These are phyloP conservation scores for Emergomyces pasteurianus DNA, from an alignment of 2,329 filamentous ascomycete species.

Conservation along the genomic window DNA sequence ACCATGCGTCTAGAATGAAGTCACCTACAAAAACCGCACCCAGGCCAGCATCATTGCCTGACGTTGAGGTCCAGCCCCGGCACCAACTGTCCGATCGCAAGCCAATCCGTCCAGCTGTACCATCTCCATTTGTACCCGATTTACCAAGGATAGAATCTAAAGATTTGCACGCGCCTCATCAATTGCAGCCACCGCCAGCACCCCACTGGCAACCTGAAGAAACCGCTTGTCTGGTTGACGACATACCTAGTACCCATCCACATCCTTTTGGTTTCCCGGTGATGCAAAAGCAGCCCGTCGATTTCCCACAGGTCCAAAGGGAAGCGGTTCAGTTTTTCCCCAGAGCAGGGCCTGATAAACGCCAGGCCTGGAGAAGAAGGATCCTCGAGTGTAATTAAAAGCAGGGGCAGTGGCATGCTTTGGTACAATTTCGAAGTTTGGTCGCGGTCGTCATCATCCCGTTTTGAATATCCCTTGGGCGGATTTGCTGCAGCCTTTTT, in stretches of 20 bases:
- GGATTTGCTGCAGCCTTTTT: neutral
- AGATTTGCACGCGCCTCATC: neutral
- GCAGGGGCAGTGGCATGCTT: neutral
- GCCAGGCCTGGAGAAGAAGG: neutral
- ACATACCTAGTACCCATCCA: neutral
- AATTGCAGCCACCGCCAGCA: neutral
- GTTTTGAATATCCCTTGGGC: neutral
- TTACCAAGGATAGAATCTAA: neutral
- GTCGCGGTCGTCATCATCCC: neutral
- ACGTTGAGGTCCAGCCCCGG: neutral
- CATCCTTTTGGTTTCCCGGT: neutral
- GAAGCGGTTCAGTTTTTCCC: neutral
- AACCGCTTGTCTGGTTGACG: neutral
- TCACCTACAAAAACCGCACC: neutral
- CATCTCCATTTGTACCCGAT: neutral
- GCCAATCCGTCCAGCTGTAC: neutral
- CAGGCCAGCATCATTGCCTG: neutral
- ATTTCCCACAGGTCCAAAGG: conserved; percentile 1
- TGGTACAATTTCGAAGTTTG: neutral
- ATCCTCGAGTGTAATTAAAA: conserved; percentile 1
- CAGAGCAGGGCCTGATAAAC: neutral
- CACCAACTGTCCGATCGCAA: neutral
- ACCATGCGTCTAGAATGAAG: conserved; percentile 38
- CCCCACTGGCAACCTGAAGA: conserved; percentile 1
- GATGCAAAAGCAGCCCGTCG: neutral